These are phyloP conservation scores for Elymus sibiricus DNA, from an alignment of 176 grass and related monocot species.

Conservation along the genomic window DNA sequence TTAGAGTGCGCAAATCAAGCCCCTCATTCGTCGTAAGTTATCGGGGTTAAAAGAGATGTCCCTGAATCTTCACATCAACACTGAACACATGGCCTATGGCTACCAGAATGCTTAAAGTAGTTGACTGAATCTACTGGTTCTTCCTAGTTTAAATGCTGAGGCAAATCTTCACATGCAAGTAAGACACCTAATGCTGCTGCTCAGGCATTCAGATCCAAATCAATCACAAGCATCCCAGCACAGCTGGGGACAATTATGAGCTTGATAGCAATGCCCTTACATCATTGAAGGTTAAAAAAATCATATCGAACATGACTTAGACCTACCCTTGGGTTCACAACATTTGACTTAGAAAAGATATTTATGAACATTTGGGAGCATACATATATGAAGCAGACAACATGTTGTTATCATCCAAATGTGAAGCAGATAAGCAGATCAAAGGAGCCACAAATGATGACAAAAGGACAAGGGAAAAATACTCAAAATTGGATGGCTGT, in stretches of 20 bases:
- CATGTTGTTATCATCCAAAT: background rate
- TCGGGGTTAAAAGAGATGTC: background rate
- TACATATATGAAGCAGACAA: background rate
- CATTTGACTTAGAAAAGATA: too few relatives aligned
- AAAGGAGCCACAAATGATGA: background rate
- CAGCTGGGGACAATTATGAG: background rate
- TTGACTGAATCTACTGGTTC: background rate
- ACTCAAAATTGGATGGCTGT: background rate
- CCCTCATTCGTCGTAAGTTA: background rate
- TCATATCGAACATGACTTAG: background rate
- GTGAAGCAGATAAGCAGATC: background rate
- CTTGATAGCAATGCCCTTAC: background rate
- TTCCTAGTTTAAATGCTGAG: background rate
- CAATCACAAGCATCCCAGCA: background rate
- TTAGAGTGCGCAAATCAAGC: background rate
- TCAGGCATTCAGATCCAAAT: background rate
- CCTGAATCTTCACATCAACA: too few relatives aligned
- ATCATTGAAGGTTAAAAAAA: background rate
- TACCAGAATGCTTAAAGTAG: background rate
- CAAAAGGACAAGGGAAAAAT: background rate
- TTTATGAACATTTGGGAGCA: background rate
- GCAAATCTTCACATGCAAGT: background rate
- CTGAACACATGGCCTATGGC: too few relatives aligned
- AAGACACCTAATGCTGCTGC: background rate
- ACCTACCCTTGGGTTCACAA: background rate